A percentile compares a stretch with the other conserved stretches of the same genome.
phyloP scores from a whole-genome alignment of 176 grass and related monocot species.

The Leersia perrieri region DNA sequence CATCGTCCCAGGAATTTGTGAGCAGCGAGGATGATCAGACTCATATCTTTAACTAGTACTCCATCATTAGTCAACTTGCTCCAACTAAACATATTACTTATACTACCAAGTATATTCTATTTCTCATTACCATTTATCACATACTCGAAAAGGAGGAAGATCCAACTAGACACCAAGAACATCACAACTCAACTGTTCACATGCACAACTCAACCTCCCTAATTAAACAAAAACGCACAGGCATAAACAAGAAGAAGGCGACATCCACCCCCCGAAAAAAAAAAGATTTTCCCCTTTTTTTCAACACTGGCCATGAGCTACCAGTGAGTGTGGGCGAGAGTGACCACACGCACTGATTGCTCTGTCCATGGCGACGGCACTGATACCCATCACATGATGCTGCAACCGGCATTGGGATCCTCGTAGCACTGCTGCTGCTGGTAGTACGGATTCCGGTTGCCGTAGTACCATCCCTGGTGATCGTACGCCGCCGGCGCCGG shows the following conservation, averaged over 20 bases:
- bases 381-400: conserved; percentile 47
- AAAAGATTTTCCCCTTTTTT: not conserved
- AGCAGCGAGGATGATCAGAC: no score
- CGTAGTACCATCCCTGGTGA: conserved; percentile 48
- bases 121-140: conserved; percentile 6
- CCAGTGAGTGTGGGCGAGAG: not conserved
- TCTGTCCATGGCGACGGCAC: not conserved
- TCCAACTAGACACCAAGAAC: conserved; percentile 16
- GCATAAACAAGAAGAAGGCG: conserved; percentile 17
- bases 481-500: conserved; percentile 34
- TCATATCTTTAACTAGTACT: no score
- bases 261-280: not conserved
- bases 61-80: conserved; percentile 1
- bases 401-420: conserved; percentile 64
- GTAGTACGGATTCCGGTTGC: conserved; percentile 48
- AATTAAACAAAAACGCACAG: conserved; percentile 21
- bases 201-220: conserved; percentile 49
- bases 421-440: conserved; percentile 38
- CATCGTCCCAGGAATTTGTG: no score
- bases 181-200: conserved; percentile 34
- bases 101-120: not conserved
- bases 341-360: conserved; percentile 41
- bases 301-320: conserved; percentile 15
- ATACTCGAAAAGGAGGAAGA: not conserved
- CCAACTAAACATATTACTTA: not conserved